Base-by-base conservation (phyloP, 352 stramenopile species). In the Pythium monospermum region DNA sequence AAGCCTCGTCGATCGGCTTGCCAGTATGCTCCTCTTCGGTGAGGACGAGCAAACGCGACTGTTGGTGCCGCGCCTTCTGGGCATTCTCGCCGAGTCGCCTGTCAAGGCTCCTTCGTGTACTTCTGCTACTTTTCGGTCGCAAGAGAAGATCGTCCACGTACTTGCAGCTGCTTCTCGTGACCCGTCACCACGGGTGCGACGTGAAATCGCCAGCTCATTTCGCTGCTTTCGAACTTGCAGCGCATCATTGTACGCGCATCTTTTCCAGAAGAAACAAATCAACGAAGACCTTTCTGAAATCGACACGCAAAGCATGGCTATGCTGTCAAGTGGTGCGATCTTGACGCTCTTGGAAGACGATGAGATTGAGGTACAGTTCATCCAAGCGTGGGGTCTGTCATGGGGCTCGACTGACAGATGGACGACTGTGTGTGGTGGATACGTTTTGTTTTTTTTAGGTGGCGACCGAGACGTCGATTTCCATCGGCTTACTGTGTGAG, bases 311-410 rank as follows among this genome's bases (percentile, higher is more conserved):
- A 83, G 61, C 6, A 46, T 68, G 3, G 59, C 61, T 4, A 85
- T 89, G 78, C 72, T 87, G 56, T 73, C 78, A 4, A 89, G 73
- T 25, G 78, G 78, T 3, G 60, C 69, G 1, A 25, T 87, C 37
- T 50, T 89, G 8, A 77, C 77, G 8, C 62, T 89, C 11, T 53
- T 89, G 26, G 78, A 89, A 33, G 78, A 89, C 40, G 41, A 64
- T 1, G 47, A 65, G 4, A 39, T 59, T 1, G 40, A 76, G 33
- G 63, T 75, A 48, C 32, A 53, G n/a, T n/a, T n/a, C n/a, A n/a
- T n/a, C n/a, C n/a, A n/a, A n/a, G n/a, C n/a, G n/a, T n/a, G n/a
- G n/a, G n/a, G n/a, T n/a, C n/a, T n/a, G n/a, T n/a, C n/a, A n/a
- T n/a, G n/a, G n/a, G n/a, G n/a, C 23, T 6, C 6, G 6, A 41